Conservation (phyloP, 768 basidiomycete species). For the Kwoniella sp. region DNA sequence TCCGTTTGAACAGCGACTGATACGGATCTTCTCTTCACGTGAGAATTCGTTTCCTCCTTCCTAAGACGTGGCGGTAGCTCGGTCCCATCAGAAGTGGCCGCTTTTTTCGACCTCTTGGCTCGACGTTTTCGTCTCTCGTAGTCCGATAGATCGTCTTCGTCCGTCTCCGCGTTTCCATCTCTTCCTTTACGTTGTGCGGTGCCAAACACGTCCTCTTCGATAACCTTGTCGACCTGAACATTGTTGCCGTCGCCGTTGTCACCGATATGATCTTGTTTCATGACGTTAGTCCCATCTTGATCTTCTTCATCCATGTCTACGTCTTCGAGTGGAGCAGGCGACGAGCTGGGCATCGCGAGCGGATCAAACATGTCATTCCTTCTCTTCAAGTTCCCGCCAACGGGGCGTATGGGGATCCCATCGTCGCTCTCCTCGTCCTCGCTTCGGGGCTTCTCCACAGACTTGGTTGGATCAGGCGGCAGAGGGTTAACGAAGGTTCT, state of each 20-base stretch:
- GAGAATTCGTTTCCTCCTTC: too few species aligned
- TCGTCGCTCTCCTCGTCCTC: constrained; percentile 25
- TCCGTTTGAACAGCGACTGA: not conserved
- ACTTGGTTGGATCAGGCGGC: not conserved
- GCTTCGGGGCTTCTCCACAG: not conserved
- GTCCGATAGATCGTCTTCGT: constrained; percentile 27
- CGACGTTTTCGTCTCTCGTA: constrained; percentile 19
- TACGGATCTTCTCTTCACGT: not conserved
- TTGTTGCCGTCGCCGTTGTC: constrained; percentile 9
- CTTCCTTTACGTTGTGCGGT: not conserved
- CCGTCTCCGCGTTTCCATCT: constrained; percentile 7
- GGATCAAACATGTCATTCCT: constrained; percentile 20
- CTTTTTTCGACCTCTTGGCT: not conserved
- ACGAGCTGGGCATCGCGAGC: constrained; percentile 16
- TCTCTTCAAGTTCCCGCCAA: not conserved
- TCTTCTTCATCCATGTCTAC: constrained; percentile 9
- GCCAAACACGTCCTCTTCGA: constrained; percentile 1
- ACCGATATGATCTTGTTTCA: not conserved
- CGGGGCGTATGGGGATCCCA: constrained; percentile 17
- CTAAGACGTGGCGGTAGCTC: not conserved
- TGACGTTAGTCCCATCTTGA: constrained; percentile 5
- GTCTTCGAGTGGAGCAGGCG: constrained; percentile 2
- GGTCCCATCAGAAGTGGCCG: too few species aligned
- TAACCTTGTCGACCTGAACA: constrained; percentile 3
- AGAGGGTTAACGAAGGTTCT: not conserved